Evolutionary conservation across 2,329 filamentous ascomycete genomes (phyloP), one percentile per base, ranked within the genome.

Genomic region (Emmonsiellopsis sp.): DNA sequence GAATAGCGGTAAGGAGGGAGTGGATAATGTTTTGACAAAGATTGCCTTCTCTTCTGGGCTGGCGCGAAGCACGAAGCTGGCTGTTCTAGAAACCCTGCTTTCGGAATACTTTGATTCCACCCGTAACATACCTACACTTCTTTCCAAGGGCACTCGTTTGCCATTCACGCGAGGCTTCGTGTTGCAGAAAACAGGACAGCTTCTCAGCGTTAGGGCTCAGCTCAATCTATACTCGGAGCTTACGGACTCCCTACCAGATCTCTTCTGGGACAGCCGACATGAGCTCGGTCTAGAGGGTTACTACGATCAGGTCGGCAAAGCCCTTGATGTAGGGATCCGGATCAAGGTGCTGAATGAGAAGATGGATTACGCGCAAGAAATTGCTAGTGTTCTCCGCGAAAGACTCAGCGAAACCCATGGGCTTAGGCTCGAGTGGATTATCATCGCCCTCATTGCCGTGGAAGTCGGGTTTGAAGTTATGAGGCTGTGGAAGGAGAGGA

Each of bases 301-400:
- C 72, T 98, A 97, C 69, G 91, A 95, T 61, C 87, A 93, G 68
- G 89, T 96, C 42, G 91, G 92, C 42, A 83, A 85, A 52, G 89
- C 90, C 0, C 78, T 98, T 37, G 93, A 97, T 69, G 91, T 97
- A 27, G 87, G 88, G 36, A 88, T 93, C 31, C 81, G 93, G 49
- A 97, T 97, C 72, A 88, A 87, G 63, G 84, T 88, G 14, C 73
- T 97, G 61, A 98, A 98, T 68, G 88, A 95, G 73, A 95, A 95
- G 74, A 94, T 98, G 82, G 92, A 95, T 65, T 97, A 98, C 68
- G 93, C 92, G 1, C 88, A 93, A 64, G 92, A 97, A 69, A 96
- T 96, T 67, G 90, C 93, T 6, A 88, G 79, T 51, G 91, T 97
- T 13, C 73, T 97, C 56, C 79, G 93, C 54, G 89, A 96, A 68